Evolutionary conservation across 208 protist species (phyloP), one percentile per base, ranked within the genome.

Genomic region (Leptomonas pyrrhocoris): DNA sequence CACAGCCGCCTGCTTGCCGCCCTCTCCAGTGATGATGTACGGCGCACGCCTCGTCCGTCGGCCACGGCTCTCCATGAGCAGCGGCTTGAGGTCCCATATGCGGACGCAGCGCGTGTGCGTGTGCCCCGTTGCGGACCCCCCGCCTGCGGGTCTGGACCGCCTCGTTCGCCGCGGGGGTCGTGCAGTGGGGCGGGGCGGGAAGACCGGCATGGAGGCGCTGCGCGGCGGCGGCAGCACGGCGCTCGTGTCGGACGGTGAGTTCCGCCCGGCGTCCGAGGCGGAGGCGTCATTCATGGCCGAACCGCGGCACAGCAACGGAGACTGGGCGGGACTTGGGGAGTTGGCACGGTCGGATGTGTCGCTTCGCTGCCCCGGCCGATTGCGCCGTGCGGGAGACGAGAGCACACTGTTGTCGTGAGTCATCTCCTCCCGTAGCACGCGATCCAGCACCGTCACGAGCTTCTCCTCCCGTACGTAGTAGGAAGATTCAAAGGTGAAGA

Each of bases 401-500:
- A 28, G 43, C 18, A 2, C 43, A 27, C 60, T 36, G 43, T 16
- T 54, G 34, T 38, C 9, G 34, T 38, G 3, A 30, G 15, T 28
- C 43, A 53, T 53, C 60, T 77, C 56, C 21, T 48, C 62, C 18
- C 64, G 56, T 49, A 89, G 18, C 34, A 82, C 75, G 34, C 65
- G 27, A 54, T 79, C 70, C 21, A 90, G 74, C 28, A 90, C 85
- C 25, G 73, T 46, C 6, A 69, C 51, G n/a, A 90, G 68, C 31
- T 73, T 64, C 67, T 90, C 85, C 68, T 90, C 81, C 7, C 85
- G 81, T 11, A 90, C 82, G 51, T 79, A 90, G 73, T 90, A 90
- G 36, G 75, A 76, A 19, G 81, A 81, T 68, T 90, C 85, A 40
- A 87, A 90, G 9, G 85, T 90, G 77, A 84, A 90, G 59, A 90